Conservation (phyloP, 441 rosid genomes). For the Pelargonium citronellum region DNA sequence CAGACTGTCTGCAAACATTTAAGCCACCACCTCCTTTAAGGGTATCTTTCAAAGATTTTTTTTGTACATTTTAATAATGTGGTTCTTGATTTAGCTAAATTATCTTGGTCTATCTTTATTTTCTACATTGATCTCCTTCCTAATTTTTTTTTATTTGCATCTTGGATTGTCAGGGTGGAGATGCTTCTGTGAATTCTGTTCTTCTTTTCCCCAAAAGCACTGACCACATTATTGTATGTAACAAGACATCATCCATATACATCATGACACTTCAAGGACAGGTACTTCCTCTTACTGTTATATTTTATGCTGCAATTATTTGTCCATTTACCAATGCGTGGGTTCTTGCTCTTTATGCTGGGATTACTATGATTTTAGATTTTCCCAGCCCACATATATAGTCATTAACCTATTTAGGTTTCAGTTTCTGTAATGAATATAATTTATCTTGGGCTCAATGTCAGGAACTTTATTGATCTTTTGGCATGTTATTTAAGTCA, state of each 20-base stretch:
- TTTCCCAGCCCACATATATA: conserved; percentile 1
- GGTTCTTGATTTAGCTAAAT: neutral
- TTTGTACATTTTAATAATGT: neutral
- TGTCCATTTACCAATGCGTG: no score
- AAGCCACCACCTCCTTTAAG: conserved; percentile 94
- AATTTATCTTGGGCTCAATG: no score
- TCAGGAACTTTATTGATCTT: no score
- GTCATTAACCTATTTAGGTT: neutral
- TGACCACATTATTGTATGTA: conserved; percentile 88
- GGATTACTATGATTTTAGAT: neutral
- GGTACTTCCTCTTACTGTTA: conserved; percentile 37
- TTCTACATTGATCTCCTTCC: neutral
- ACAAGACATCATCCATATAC: conserved; percentile 82
- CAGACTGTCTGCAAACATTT: conserved; percentile 87
- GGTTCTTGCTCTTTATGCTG: neutral
- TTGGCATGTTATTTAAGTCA: no score
- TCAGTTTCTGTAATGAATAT: neutral
- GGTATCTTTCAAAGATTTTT: conserved; percentile 33
- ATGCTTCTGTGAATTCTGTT: conserved; percentile 95
- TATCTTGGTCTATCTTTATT: neutral
- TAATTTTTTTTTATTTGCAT: conserved; percentile 17
- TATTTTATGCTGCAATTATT: no score
- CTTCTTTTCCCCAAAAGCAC: conserved; percentile 86
- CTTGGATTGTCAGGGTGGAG: conserved; percentile 65
- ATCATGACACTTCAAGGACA: conserved; percentile 99